Percentiles rank a stretch among this genome's conserved stretches.
Conservation (phyloP, 2,329 filamentous ascomycete species). For the Epichloe amarillans region DNA sequence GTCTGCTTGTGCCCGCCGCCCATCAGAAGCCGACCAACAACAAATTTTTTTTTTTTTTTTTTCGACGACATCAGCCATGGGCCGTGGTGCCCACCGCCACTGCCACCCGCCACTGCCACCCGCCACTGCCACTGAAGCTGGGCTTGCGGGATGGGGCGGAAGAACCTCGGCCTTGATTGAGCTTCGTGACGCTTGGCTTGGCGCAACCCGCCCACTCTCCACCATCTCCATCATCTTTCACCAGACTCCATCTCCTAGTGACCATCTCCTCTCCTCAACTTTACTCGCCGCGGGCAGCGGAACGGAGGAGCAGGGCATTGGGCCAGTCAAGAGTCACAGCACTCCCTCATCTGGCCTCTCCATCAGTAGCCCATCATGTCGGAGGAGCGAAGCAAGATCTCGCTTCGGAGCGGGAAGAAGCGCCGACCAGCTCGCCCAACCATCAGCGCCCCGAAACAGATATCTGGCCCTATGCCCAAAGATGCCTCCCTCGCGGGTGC, state of each 20-base stretch:
- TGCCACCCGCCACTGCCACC: not conserved
- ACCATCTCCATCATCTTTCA: not conserved
- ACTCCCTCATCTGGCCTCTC: not conserved
- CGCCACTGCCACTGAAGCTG: not conserved
- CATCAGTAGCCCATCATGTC: constrained; percentile 33
- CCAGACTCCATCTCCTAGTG: not conserved
- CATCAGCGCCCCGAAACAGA: constrained; percentile 50
- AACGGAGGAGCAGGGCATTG: not conserved
- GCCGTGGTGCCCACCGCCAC: not conserved
- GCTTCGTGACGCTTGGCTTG: too few relatives aligned
- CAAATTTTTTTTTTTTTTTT: constrained; percentile 6
- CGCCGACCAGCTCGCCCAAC: constrained; percentile 33
- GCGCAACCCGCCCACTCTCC: not conserved
- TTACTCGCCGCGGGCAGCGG: not conserved
- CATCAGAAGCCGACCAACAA: constrained; percentile 3
- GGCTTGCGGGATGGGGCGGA: constrained; percentile 4
- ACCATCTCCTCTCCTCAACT: not conserved
- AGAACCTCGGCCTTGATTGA: constrained; percentile 9
- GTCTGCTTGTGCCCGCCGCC: constrained; percentile 1
- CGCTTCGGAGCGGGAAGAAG: constrained; percentile 47
- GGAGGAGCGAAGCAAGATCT: constrained; percentile 48
- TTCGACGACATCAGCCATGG: constrained; percentile 6
- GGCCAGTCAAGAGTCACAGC: not conserved
- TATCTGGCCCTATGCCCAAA: constrained; percentile 46
- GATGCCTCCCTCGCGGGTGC: constrained; percentile 25